Evolutionary conservation across 2,329 filamentous ascomycete species (phyloP).

Genomic region (Aureobasidium uvarum): DNA sequence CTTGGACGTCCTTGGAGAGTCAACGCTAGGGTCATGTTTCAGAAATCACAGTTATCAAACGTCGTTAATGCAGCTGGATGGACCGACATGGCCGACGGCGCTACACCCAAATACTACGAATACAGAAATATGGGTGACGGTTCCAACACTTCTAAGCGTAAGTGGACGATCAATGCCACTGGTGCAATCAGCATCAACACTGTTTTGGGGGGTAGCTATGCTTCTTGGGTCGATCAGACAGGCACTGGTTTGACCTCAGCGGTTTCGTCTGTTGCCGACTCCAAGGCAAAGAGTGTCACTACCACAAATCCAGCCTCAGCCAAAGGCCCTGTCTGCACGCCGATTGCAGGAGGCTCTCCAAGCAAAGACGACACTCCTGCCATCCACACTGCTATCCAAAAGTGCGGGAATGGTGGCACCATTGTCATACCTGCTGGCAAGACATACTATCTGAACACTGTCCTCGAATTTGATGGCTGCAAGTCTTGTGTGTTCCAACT

Average conservation of each 20-base stretch:
- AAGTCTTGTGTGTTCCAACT: constrained; percentile 48
- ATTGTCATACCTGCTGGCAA: constrained; percentile 46
- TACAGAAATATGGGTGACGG: background rate
- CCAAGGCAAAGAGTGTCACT: background rate
- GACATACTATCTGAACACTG: constrained; percentile 48
- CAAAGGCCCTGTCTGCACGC: constrained; percentile 35
- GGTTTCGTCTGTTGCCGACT: background rate
- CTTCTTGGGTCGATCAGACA: background rate
- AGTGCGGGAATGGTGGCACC: constrained; percentile 47
- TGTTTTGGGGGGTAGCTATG: background rate
- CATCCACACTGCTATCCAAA: constrained; percentile 45
- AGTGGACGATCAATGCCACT: background rate
- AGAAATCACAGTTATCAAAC: constrained; percentile 26
- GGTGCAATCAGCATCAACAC: background rate
- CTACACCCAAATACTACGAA: background rate
- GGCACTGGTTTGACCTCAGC: background rate
- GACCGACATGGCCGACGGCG: constrained; percentile 15
- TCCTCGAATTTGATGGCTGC: constrained; percentile 46
- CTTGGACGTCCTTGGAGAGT: constrained; percentile 27
- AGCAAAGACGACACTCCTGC: constrained; percentile 47
- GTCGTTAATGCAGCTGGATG: constrained; percentile 31
- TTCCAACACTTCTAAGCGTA: background rate
- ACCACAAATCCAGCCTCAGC: background rate
- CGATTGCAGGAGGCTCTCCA: constrained; percentile 35
- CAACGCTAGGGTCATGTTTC: constrained; percentile 25